Evolutionary conservation across 176 grass and related monocot species (phyloP).

Genomic region (Ananas comosus): DNA sequence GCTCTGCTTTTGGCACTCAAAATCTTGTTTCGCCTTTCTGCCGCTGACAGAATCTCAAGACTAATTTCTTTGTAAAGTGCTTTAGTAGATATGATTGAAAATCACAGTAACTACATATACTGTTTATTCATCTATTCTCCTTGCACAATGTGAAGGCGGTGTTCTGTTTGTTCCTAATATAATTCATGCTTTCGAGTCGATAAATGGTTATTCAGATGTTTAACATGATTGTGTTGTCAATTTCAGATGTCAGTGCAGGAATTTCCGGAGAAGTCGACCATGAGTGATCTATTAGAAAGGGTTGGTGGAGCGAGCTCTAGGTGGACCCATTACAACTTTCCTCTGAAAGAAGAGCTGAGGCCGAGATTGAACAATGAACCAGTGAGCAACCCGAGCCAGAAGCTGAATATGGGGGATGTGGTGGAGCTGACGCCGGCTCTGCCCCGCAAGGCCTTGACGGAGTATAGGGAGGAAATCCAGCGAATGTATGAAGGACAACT

Average conservation of each 20-base stretch:
- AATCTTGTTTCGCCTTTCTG: too few relatives aligned
- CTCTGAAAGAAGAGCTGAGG: constrained; percentile 71
- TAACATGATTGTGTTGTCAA: constrained; percentile 18
- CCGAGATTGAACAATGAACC: constrained; percentile 63
- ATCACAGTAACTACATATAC: too few relatives aligned
- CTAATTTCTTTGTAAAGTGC: too few relatives aligned
- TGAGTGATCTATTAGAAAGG: constrained; percentile 58
- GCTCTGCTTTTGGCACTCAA: too few relatives aligned
- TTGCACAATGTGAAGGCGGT: too few relatives aligned
- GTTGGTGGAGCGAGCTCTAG: constrained; percentile 41
- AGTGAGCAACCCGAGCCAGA: constrained; percentile 27
- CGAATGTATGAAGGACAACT: constrained; percentile 76
- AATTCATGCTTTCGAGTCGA: not conserved
- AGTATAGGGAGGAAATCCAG: constrained; percentile 86
- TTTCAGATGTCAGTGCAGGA: constrained; percentile 87
- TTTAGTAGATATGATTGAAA: too few relatives aligned
- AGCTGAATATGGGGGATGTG: constrained; percentile 85
- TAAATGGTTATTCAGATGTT: not conserved
- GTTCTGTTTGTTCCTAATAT: too few relatives aligned
- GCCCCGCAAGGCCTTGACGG: constrained; percentile 49
- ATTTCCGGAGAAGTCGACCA: constrained; percentile 52
- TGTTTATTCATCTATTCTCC: too few relatives aligned
- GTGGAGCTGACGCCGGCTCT: constrained; percentile 67
- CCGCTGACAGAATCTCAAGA: too few relatives aligned
- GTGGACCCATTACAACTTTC: constrained; percentile 56